Evolutionary conservation across 805 yeast genomes (phyloP), one percentile per base, ranked within the genome.

Genomic region (Saturnispora saitoi): DNA sequence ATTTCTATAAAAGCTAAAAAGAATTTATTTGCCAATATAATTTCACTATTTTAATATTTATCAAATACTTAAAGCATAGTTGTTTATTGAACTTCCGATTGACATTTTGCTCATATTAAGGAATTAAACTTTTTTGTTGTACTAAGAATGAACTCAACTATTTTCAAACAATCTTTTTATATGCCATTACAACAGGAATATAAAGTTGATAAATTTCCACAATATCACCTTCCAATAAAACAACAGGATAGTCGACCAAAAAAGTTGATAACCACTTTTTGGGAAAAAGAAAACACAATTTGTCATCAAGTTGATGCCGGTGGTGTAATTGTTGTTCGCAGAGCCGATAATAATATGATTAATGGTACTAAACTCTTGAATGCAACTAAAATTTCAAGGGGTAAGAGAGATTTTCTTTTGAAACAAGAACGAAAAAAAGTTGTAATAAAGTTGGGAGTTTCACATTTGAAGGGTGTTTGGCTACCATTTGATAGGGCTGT

Each of bases 401-500:
- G 87, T 32, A 69, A 86, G 49, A 68, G 87, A 60, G 87, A 81
- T 62, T 86, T 86, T 20, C 81, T 81, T 48, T 68, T 81, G 45
- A 81, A 81, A 61, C 70, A 75, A 48, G 87, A 81, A 61, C 81
- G 81, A 61, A 76, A 77, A 17, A 68, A 86, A 36, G 81, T 79
- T 57, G 87, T 81, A 37, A 85, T 81, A 30, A 81, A 81, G 61
- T 80, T 81, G 58, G 87, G 87, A n/a, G 77, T 82, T n/a, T 81
- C 81, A 86, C 83, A 81, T 62, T 67, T 81, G 54, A 81, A 81
- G 61, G 87, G 87, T 41, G 86, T 81, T 36, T 81, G 87, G 87
- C 79, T 81, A 46, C 87, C 87, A 5, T 81, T 81, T 61, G 86
- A 81, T 58, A 68, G 86, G 48, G 87, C 86, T 3, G 64, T 80